Conservation (phyloP, 768 basidiomycete genomes). For the Lactifluus pinguis region DNA sequence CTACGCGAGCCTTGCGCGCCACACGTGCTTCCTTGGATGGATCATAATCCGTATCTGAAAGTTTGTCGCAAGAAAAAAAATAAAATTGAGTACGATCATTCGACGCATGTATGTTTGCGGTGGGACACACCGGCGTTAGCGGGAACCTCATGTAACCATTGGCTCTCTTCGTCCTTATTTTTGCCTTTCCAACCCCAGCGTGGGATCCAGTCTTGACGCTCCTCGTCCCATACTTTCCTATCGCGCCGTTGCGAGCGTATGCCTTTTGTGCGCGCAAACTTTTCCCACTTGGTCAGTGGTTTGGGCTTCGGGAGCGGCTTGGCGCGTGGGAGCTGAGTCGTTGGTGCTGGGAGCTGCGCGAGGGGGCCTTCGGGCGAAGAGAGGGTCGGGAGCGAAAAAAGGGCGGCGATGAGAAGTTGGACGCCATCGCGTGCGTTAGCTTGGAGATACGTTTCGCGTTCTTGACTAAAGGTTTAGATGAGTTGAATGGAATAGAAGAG, state of each 20-base stretch:
- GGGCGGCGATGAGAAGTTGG: slow-evolving; percentile 68
- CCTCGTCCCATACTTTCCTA: slow-evolving; percentile 88
- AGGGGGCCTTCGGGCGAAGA: slow-evolving; percentile 74
- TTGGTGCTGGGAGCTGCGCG: slow-evolving; percentile 70
- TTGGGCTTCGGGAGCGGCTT: slow-evolving; percentile 93
- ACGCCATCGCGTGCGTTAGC: slow-evolving; percentile 71
- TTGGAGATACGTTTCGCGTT: slow-evolving; percentile 76
- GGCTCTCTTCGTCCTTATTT: slow-evolving; percentile 77
- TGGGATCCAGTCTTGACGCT: slow-evolving; percentile 84
- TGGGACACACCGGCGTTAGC: slow-evolving; percentile 61
- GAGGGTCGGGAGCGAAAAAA: slow-evolving; percentile 76
- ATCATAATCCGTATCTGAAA: slow-evolving; percentile 66
- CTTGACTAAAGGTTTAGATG: slow-evolving; percentile 36
- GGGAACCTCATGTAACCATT: slow-evolving; percentile 92
- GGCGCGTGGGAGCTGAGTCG: slow-evolving; percentile 72
- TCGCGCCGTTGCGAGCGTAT: slow-evolving; percentile 75
- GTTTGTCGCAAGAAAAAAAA: background rate
- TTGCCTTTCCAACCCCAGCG: slow-evolving; percentile 87
- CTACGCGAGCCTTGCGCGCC: slow-evolving; percentile 71
- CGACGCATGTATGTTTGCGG: background rate
- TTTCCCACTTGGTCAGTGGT: slow-evolving; percentile 92
- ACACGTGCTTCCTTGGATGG: slow-evolving; percentile 66
- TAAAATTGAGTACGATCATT: too few relatives aligned
- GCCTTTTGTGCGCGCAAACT: slow-evolving; percentile 89
- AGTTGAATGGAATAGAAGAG: background rate